Evolutionary conservation across 129 eudicot species (phyloP), one percentile per base, ranked within the genome.

Genomic region (Lonicera japonica): DNA sequence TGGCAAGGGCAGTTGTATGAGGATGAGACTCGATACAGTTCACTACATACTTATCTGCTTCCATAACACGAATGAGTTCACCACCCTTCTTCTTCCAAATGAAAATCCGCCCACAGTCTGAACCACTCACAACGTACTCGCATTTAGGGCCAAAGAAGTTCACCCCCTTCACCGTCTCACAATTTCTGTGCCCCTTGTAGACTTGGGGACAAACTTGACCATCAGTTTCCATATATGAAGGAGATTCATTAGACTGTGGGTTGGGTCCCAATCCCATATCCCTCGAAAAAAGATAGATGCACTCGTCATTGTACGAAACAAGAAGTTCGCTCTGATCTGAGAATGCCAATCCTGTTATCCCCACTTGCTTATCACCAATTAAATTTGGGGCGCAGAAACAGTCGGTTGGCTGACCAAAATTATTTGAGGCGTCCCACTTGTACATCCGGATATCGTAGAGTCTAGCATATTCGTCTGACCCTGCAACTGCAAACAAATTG

Each of bases 21-120:
- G 95, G 95, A 80, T 86, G 87, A 16, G 90, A 50, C 65, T 86
- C 82, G 11, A 83, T 77, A 67, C 95, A 86, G 63, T 86, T 86
- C 64, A 86, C 95, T 61, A 86, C 90, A 46, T 70, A 62, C 70
- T 67, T 77, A 75, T 86, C 95, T 19, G 87, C 90, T 46, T 83
- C 90, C 73, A 86, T 77, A 45, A 86, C 82, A 73, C 90, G 95
- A 41, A 83, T 21, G 56, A 86, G 79, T 52, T 75, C 78, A 40
- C 84, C 84, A 60, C 71, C 82, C 52, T 75, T 80, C 76, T 86
- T 86, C 78, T 68, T 83, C 95, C 95, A 86, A 20, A 86, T 82
- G 57, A 86, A 86, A 65, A 86, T 82, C 41, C 89, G 73, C 12
- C 95, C 95, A 78, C 95, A 86, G 74, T 86, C 95, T 22, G 95